Conservation (phyloP, 1,284 basidiomycete genomes). For the Fomitopsis palustris region DNA sequence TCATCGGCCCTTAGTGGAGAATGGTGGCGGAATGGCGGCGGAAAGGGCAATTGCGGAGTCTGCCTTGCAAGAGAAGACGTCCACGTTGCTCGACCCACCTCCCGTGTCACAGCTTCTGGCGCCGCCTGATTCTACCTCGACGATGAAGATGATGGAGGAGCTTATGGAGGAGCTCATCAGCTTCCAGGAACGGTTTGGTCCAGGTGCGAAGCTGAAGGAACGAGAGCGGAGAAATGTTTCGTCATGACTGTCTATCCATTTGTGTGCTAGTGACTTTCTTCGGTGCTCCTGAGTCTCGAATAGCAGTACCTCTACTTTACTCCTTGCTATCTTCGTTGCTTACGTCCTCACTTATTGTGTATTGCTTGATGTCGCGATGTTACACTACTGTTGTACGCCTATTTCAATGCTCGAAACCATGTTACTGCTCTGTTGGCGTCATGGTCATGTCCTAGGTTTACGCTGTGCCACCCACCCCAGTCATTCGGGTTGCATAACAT, state of each 20-base stretch:
- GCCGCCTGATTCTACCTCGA: slow-evolving; percentile 30
- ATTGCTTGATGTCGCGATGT: not conserved
- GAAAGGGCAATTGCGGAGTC: slow-evolving; percentile 15
- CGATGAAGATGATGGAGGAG: slow-evolving; percentile 84
- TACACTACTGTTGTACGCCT: slow-evolving; percentile 2
- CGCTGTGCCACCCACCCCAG: too few species aligned
- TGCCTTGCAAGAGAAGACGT: slow-evolving; percentile 20
- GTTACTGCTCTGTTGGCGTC: not conserved
- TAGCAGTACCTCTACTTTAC: not conserved
- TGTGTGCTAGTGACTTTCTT: not conserved
- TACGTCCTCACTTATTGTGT: not conserved
- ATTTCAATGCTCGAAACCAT: not conserved
- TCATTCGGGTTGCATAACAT: too few species aligned
- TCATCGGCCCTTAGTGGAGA: slow-evolving; percentile 1
- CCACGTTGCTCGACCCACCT: slow-evolving; percentile 2
- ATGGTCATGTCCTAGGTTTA: too few species aligned
- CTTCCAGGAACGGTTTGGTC: slow-evolving; percentile 85
- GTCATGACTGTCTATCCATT: slow-evolving; percentile 26
- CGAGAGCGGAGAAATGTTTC: slow-evolving; percentile 43
- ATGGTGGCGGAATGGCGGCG: slow-evolving; percentile 7
- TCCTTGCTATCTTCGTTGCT: not conserved
- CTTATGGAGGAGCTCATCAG: slow-evolving; percentile 82
- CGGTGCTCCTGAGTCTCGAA: not conserved
- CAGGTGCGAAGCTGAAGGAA: slow-evolving; percentile 54
- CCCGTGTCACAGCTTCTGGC: slow-evolving; percentile 3